Base-by-base conservation (phyloP, 1,139 yeast genomes). In the Hansenula anomala region DNA sequence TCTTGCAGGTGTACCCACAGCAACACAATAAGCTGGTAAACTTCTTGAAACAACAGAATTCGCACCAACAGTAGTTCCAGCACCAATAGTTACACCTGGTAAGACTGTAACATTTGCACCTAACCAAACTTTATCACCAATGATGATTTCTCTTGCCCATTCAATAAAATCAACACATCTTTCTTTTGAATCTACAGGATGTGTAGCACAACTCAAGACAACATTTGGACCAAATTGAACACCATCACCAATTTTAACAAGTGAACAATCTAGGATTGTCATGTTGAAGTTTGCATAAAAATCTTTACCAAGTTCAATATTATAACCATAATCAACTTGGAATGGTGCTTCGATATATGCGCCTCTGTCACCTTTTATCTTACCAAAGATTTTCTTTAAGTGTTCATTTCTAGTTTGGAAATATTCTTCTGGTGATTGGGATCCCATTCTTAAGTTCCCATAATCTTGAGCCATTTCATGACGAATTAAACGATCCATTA, bases 1-100 rank as follows among this genome's bases (percentile, higher is more conserved):
- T 46, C 58, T 68, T 2, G 78, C 85, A 0, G 88, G 89, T 22
- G 67, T 67, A 0, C 89, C 89, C 12, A 64, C 81, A 15, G 71
- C 80, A 18, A 81, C 72, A 0, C 72, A 59, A 41, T 68, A 64
- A 8, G 71, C 62, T 1, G 83, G 80, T 17, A 80, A 69, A 45
- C 71, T 75, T 46, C 62, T 73, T 27, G 69, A 69, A 20, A 82
- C 87, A 2, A 80, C 79, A 6, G 79, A 61, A 4, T 86, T 87
- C 7, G 89, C 86, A 7, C 81, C 90, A 35, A 82, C 65, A 1
- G 79, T 78, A n/a, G 72, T 67, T 1, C 74, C 73, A 28, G 75
- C 72, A 8, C 89, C 89, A 37, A 82, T 70, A 1, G 73, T 77
- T 13, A 80, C 83, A 3, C 88, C 89, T 2, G 85, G 84, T 38